phyloP scores from a whole-genome alignment of 768 basidiomycete species.

The Rubroboletus pulcherrimus region DNA sequence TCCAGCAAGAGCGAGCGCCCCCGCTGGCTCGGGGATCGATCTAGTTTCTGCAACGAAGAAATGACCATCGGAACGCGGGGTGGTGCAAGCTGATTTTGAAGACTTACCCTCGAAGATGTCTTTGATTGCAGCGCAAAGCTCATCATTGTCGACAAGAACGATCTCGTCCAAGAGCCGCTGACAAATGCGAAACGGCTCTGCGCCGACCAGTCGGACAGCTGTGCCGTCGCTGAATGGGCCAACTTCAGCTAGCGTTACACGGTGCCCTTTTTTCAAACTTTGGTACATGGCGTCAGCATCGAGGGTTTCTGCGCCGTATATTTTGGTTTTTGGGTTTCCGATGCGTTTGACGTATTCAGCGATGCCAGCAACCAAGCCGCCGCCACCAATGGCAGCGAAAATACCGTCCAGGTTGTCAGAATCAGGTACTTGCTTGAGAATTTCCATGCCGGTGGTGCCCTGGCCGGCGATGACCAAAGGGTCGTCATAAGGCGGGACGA shows the following conservation, averaged over 20 bases:
- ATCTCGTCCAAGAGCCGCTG: slow-evolving; percentile 77
- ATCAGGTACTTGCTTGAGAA: slow-evolving; percentile 81
- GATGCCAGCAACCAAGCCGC: slow-evolving; percentile 89
- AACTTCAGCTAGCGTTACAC: slow-evolving; percentile 82
- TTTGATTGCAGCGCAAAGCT: slow-evolving; percentile 97
- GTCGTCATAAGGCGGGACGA: slow-evolving; percentile 97
- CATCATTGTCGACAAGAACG: slow-evolving; percentile 88
- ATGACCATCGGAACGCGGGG: background rate
- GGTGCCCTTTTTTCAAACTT: slow-evolving; percentile 76
- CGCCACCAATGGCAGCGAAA: slow-evolving; percentile 91
- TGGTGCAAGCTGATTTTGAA: background rate
- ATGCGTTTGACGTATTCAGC: slow-evolving; percentile 91
- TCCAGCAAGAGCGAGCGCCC: slow-evolving; percentile 88
- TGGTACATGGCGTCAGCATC: slow-evolving; percentile 93
- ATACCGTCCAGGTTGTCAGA: slow-evolving; percentile 78
- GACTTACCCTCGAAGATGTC: slow-evolving; percentile 92
- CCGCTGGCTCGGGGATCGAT: slow-evolving; percentile 94
- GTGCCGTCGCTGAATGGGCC: slow-evolving; percentile 98
- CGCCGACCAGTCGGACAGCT: slow-evolving; percentile 92
- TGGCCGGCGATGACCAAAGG: slow-evolving; percentile 97
- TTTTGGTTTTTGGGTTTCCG: slow-evolving; percentile 74
- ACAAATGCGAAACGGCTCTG: slow-evolving; percentile 93
- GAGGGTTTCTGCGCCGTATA: slow-evolving; percentile 89
- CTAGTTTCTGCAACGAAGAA: slow-evolving; percentile 61
- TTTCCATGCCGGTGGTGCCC: slow-evolving; percentile 92